Evolutionary conservation across 2,329 filamentous ascomycete species (phyloP), one percentile per base, ranked within the genome.

Genomic region (Xylariomycetidae sp.): DNA sequence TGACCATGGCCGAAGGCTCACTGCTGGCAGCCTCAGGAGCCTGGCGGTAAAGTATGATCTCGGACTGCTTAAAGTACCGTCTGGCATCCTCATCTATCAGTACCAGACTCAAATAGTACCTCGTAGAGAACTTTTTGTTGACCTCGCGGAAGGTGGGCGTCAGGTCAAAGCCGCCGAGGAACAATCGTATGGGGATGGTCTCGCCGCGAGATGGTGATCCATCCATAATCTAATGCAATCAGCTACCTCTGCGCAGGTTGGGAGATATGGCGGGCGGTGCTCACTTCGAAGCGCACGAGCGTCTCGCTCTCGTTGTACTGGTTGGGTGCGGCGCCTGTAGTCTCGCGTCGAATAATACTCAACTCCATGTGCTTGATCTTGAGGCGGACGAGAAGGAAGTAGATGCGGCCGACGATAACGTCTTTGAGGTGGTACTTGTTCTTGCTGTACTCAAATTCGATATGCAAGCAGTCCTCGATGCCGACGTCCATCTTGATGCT

Each of bases 351-450:
- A 60, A 98, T 98, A 53, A 98, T 98, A 48, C 88, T 95, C 43
- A 98, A 69, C 68, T 98, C 92, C 92, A 98, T 98, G 64, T 98
- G 92, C 67, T 97, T 96, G 63, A 98, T 98, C 80, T 98, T 98
- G 61, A 98, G 72, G 54, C 92, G 81, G 42, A 98, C 92, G 30
- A 98, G 76, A 48, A 98, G 68, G 67, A 98, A 98, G 69, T 98
- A 98, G 71, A 98, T 98, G 49, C 94, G 78, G 38, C 92, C 92
- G 36, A 98, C 92, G 49, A 98, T 98, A 45, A 98, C 92, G 61
- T 98, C 92, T 67, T 98, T 98, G 39, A 98, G 77, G 56, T 98
- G 92, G 65, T 98, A 98, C 67, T 97, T 97, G 61, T 83, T 92
- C 73, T 98, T 98, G 64, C 86, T 94, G 69, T 98, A 98, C 66